Percentiles rank a stretch among this genome's conserved stretches.
phyloP scores from a whole-genome alignment of 306 rosid species.

The Alnus rubra region DNA sequence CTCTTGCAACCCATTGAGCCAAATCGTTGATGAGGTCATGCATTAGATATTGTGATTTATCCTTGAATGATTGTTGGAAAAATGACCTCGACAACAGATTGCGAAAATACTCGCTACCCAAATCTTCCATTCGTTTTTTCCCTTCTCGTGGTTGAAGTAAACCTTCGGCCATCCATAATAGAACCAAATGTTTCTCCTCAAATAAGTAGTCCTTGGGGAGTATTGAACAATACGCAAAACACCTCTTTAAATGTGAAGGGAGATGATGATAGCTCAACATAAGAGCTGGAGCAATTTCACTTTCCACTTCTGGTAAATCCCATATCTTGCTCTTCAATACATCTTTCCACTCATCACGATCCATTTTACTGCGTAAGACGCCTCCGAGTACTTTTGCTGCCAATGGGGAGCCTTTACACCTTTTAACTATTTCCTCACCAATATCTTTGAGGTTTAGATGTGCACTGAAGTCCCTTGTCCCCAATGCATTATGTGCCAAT shows the following conservation, averaged over 20 bases:
- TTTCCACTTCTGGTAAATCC: neutral
- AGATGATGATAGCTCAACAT: slow-evolving; percentile 10
- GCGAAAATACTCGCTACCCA: neutral
- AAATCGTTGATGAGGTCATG: slow-evolving; percentile 19
- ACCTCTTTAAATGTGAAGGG: neutral
- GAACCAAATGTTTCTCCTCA: neutral
- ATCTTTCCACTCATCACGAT: neutral
- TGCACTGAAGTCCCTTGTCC: neutral
- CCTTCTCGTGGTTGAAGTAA: neutral
- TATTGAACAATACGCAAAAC: slow-evolving; percentile 21
- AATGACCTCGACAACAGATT: neutral
- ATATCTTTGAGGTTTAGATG: neutral
- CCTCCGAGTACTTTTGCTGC: slow-evolving; percentile 13
- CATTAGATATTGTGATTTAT: neutral
- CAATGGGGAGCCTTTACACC: neutral
- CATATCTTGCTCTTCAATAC: neutral
- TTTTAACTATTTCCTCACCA: neutral
- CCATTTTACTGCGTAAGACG: neutral
- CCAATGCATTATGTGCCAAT: slow-evolving; percentile 9
- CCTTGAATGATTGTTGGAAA: neutral
- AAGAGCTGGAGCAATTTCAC: neutral
- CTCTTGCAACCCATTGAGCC: neutral
- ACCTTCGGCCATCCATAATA: slow-evolving; percentile 1
- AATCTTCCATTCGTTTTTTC: neutral
- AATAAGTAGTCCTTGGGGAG: neutral